Evolutionary conservation across 1,284 basidiomycete genomes (phyloP), one percentile per base, ranked within the genome.

Genomic region (Ustilago hordei): DNA sequence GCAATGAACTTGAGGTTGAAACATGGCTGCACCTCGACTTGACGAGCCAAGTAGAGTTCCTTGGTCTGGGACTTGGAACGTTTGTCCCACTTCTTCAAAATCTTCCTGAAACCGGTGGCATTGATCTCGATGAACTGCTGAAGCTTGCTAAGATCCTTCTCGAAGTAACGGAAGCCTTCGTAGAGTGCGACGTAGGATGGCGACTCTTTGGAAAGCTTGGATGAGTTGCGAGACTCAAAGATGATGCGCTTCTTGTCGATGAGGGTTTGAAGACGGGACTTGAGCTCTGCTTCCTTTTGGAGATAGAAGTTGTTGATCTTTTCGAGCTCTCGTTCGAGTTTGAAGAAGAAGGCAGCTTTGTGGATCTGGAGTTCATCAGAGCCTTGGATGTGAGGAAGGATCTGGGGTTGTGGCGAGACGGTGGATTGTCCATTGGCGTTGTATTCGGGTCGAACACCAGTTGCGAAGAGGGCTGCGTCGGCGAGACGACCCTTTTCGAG

Each of bases 231-330:
- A 13, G 76, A 64, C 31, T 75, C 63, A 31, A 71, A 74, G 62
- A 74, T 69, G 69, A 71, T 62, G 73, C 96, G 92, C 87, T 98
- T 98, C 87, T 98, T 98, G 41, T 95, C 95, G 54, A 99, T 90
- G 17, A 99, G 89, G 0, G 95, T 97, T 81, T 96, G 92, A 68
- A 99, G 91, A 91, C 73, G 96, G 87, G 85, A 73, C 54, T 94
- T 95, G 59, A 99, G 91, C 81, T 98, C 95, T 12, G 95, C 93
- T 87, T 99, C 97, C 87, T 97, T 98, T 87, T 96, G 94, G 56
- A 99, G 90, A 87, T 99, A 99, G 86, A 99, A 99, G n/a, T 92
- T 91, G 88, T 99, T 99, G 89, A 99, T 98, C 95, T 99, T 99
- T 88, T 99, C 97, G 23, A 99, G 89, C 87, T 99, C 97, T 38